phyloP scores from a whole-genome alignment of 495 filamentous ascomycete species.

The Articulospora tetracladia region DNA sequence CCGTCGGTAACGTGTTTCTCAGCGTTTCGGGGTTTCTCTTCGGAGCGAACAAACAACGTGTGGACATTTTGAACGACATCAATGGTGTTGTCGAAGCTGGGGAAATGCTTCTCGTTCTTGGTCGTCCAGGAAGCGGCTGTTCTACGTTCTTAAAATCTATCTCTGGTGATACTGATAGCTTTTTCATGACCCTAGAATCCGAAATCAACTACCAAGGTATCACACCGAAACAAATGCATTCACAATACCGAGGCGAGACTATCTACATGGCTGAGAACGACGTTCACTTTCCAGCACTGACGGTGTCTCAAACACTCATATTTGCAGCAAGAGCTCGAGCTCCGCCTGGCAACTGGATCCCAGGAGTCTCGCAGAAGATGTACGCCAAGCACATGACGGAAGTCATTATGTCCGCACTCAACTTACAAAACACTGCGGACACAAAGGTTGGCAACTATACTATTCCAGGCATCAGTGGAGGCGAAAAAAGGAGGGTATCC shows the following conservation, averaged over 20 bases:
- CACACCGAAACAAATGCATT: slow-evolving; percentile 52
- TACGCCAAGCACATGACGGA: slow-evolving; percentile 63
- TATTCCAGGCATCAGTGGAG: slow-evolving; percentile 72
- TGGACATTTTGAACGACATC: slow-evolving; percentile 9
- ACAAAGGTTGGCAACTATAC: slow-evolving; percentile 75
- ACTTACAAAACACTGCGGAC: slow-evolving; percentile 52
- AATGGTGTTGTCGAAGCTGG: slow-evolving; percentile 12
- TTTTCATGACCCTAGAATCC: slow-evolving; percentile 56
- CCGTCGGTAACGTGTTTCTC: slow-evolving; percentile 42
- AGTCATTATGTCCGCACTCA: slow-evolving; percentile 62
- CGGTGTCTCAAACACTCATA: slow-evolving; percentile 71
- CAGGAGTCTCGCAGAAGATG: slow-evolving; percentile 54
- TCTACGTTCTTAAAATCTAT: slow-evolving; percentile 77
- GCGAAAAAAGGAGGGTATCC: slow-evolving; percentile 75
- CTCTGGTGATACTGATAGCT: slow-evolving; percentile 69
- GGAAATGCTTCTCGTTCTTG: slow-evolving; percentile 12
- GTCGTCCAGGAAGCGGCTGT: slow-evolving; percentile 45
- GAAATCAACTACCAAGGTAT: slow-evolving; percentile 52
- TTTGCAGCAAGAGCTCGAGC: slow-evolving; percentile 67
- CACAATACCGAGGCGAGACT: slow-evolving; percentile 68
- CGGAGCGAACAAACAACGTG: slow-evolving; percentile 31
- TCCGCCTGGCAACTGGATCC: slow-evolving; percentile 48
- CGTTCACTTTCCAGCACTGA: slow-evolving; percentile 74
- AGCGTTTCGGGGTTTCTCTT: not conserved
- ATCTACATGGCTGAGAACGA: slow-evolving; percentile 62